Base-by-base conservation (phyloP, 805 yeast genomes). In the Myxozyma mucilagina region DNA sequence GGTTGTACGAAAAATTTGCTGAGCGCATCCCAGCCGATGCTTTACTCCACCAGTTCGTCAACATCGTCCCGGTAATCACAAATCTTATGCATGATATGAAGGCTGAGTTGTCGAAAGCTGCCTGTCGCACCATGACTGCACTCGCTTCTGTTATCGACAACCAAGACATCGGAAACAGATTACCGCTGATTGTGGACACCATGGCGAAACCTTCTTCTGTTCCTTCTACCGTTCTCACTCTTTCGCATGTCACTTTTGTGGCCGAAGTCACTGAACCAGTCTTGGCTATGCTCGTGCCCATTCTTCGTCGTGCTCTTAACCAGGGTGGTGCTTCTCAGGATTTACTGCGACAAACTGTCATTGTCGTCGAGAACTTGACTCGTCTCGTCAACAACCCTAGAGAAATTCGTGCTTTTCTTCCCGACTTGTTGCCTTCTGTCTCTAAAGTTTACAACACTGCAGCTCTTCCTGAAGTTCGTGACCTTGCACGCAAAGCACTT, bases 251-350 rank as follows among this genome's bases (percentile, higher is more conserved):
- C 57, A 94, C 99, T 0, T 93, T 93, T 74, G 98, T 93, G 53
- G 97, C 99, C 50, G 99, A 94, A 78, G 99, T 93, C 65, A 94
- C 97, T 14, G 98, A 92, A 78, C 96, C 98, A 4, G 96, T 96
- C 3, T 80, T 93, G 69, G 84, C 98, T 8, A 77, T 93, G 59
- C 80, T 93, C 71, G 97, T 90, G 49, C 99, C 99, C 50, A 92
- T 92, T 67, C 82, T 93, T 70, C 91, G 85, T 73, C 90, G 92
- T 74, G 93, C 98, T 1, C 80, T 93, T 71, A 84, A 88, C 79
- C 84, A 93, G 43, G 63, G 61, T 11, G 76, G 81, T 1, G 87
- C 96, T 0, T 87, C 97, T 18, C 97, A 94, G 78, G 98, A 93
- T 73, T 96, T 93, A 75, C 82, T 94, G 69, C 89, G 99, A 79